phyloP scores from a whole-genome alignment of 179 eudicot species.

The Beta corolliflora region DNA sequence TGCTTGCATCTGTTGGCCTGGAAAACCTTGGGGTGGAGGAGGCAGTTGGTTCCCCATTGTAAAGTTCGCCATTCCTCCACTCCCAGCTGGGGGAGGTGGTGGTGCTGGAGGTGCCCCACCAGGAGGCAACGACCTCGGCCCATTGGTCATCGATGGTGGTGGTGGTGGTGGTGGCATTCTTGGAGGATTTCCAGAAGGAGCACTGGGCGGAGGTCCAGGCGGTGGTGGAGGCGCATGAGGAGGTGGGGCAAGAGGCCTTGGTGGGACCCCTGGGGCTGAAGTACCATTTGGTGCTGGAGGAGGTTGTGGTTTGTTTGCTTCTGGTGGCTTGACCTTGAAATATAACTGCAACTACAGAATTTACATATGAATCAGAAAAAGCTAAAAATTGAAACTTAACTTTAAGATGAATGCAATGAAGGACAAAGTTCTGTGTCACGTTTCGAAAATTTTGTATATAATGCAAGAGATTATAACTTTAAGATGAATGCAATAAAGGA shows the following conservation, averaged over 20 bases:
- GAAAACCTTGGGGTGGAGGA: conserved; percentile 77
- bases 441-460: background rate
- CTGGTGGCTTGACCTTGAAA: conserved; percentile 90
- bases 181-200: conserved; percentile 58
- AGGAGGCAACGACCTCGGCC: conserved; percentile 91
- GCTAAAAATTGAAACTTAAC: background rate
- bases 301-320: conserved; percentile 74
- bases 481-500: background rate
- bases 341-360: conserved; percentile 78
- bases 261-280: conserved; percentile 74
- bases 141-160: conserved; percentile 68
- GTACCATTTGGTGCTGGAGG: conserved; percentile 52
- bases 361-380: background rate
- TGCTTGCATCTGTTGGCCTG: conserved; percentile 73
- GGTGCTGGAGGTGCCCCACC: conserved; percentile 76
- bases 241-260: conserved; percentile 65
- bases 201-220: conserved; percentile 60
- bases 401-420: background rate
- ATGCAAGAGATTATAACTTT: background rate
- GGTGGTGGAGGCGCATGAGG: conserved; percentile 70
- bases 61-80: conserved; percentile 74
- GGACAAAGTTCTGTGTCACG: background rate
- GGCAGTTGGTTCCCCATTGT: conserved; percentile 57
- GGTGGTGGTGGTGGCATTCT: conserved; percentile 83
- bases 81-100: conserved; percentile 71